A percentile compares a stretch with the other conserved stretches of the same genome.
Conservation (phyloP, 2,329 filamentous ascomycete genomes). For the Penicillium sp. region DNA sequence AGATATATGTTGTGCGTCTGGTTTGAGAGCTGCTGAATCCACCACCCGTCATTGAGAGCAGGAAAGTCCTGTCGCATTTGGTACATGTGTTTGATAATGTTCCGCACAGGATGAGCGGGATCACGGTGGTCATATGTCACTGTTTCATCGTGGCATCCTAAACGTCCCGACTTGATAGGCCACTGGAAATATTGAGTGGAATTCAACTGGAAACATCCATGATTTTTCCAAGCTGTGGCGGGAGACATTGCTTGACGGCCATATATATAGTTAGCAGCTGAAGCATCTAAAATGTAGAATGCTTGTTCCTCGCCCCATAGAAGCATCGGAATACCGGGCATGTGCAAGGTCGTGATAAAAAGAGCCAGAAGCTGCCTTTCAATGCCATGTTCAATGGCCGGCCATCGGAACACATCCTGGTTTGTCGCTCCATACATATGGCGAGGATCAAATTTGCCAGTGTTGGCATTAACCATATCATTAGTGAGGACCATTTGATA, state of each 20-base stretch:
- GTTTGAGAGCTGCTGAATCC: slow-evolving; percentile 56
- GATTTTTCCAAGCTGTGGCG: slow-evolving; percentile 61
- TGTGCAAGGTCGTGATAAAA: slow-evolving; percentile 58
- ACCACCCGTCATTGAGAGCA: slow-evolving; percentile 59
- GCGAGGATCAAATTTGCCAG: slow-evolving; percentile 60
- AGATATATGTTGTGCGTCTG: slow-evolving; percentile 52
- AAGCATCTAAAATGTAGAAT: slow-evolving; percentile 63
- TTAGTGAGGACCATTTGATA: slow-evolving; percentile 57
- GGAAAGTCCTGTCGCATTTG: slow-evolving; percentile 57
- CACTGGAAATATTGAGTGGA: slow-evolving; percentile 58
- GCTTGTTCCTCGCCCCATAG: slow-evolving; percentile 67
- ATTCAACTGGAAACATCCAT: slow-evolving; percentile 61
- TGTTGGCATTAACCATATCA: slow-evolving; percentile 60
- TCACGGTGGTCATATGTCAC: slow-evolving; percentile 63
- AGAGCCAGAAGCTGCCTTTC: slow-evolving; percentile 57
- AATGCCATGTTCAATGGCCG: slow-evolving; percentile 56
- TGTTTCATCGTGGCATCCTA: slow-evolving; percentile 57
- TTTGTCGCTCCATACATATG: slow-evolving; percentile 65
- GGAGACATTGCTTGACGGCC: slow-evolving; percentile 63
- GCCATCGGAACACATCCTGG: slow-evolving; percentile 66
- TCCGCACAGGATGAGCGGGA: slow-evolving; percentile 60
- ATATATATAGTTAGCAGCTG: slow-evolving; percentile 63
- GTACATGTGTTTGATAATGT: slow-evolving; percentile 61
- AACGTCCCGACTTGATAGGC: slow-evolving; percentile 53
- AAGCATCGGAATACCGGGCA: slow-evolving; percentile 61